Conservation (phyloP, 176 grass and related monocot genomes). For the Oryza meridionalis region DNA sequence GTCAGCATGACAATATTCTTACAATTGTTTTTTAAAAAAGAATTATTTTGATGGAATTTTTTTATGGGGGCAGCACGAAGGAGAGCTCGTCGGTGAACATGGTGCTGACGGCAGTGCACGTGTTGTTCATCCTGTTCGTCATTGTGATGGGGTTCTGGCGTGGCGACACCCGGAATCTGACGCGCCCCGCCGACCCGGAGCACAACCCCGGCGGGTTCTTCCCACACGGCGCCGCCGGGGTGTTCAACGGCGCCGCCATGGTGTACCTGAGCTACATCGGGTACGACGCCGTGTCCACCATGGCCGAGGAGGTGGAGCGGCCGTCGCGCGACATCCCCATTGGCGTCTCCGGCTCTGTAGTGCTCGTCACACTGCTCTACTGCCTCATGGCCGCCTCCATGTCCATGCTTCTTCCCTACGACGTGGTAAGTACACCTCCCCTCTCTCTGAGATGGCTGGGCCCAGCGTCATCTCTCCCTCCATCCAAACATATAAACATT, state of each 20-base stretch:
- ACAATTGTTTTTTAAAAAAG: no score
- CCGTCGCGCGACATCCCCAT: constrained; percentile 82
- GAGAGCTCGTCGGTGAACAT: constrained; percentile 95
- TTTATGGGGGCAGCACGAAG: constrained; percentile 62
- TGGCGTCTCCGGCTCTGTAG: constrained; percentile 85
- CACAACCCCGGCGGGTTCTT: constrained; percentile 66
- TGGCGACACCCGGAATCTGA: constrained; percentile 72
- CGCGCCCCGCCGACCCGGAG: constrained; percentile 59
- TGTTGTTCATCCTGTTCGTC: constrained; percentile 89
- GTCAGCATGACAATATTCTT: neutral
- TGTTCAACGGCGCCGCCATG: constrained; percentile 90
- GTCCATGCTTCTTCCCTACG: constrained; percentile 94
- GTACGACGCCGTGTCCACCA: constrained; percentile 98
- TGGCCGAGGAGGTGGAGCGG: constrained; percentile 92
- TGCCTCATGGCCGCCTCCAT: constrained; percentile 98
- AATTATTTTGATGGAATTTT: no score
- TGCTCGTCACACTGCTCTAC: constrained; percentile 78
- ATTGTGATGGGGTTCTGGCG: constrained; percentile 77
- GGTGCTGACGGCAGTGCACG: constrained; percentile 74
- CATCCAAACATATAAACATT: no score
- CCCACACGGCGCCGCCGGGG: constrained; percentile 68
- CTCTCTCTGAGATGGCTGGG: neutral
- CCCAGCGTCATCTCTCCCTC: neutral
- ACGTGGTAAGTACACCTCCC: constrained; percentile 51
- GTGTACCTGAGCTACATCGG: constrained; percentile 99